Percentiles rank a stretch among this genome's conserved stretches.
These are phyloP conservation scores for Diaporthe amygdali DNA, from an alignment of 2,329 filamentous ascomycete species.

Conservation along the genomic window DNA sequence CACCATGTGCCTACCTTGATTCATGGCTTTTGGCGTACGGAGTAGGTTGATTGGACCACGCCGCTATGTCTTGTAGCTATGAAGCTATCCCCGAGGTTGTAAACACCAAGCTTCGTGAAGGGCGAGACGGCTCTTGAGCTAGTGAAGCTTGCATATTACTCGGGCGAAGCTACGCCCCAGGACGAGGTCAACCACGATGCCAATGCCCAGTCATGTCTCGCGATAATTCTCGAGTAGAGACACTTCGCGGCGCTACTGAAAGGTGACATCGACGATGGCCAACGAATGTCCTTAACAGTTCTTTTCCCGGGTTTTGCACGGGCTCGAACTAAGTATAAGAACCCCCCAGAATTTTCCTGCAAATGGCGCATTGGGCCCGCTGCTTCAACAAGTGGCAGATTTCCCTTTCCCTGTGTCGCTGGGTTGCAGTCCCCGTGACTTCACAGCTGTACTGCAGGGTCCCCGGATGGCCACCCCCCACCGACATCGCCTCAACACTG, in stretches of 20 bases:
- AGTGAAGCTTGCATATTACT: not conserved
- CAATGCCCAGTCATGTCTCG: not conserved
- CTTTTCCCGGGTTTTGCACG: not conserved
- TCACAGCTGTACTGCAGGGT: not conserved
- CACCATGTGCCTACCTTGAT: not conserved
- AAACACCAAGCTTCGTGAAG: not conserved
- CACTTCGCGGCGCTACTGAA: not conserved
- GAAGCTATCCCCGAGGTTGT: not conserved
- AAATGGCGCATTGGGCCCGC: not conserved
- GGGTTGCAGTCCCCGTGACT: not conserved
- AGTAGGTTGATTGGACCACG: not conserved
- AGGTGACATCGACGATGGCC: not conserved
- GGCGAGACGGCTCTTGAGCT: not conserved
- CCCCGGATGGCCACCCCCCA: too few species aligned
- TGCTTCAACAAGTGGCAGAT: too few species aligned
- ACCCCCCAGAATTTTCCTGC: not conserved
- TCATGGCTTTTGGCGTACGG: not conserved
- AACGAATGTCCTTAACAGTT: not conserved
- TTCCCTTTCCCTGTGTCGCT: too few species aligned
- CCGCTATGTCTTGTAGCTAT: not conserved
- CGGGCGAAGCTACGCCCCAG: not conserved
- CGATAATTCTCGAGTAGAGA: not conserved
- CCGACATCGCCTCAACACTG: not conserved
- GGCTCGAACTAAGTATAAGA: not conserved
- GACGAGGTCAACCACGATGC: not conserved